Percentiles rank a stretch among this genome's conserved stretches.
Evolutionary conservation across 257 asterid genomes (phyloP).

Genomic region (Capsicum pubescens): DNA sequence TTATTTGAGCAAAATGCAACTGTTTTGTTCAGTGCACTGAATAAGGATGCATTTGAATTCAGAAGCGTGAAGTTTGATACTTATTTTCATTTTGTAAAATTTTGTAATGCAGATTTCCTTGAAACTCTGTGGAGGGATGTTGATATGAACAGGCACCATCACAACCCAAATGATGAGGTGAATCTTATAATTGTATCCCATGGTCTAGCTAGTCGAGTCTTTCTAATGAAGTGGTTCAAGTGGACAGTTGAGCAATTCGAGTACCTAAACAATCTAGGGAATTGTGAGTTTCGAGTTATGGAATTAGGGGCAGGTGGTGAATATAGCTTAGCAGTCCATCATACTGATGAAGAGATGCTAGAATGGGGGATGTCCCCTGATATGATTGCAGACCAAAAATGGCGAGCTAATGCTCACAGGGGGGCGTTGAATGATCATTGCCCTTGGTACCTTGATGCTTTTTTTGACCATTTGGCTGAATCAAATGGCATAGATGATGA

Average conservation of each 20-base stretch:
- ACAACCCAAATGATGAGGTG: conserved; percentile 33
- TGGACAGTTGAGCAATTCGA: conserved; percentile 56
- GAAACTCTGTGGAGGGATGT: conserved; percentile 57
- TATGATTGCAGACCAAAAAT: conserved; percentile 48
- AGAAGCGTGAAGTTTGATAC: neutral
- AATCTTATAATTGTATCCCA: conserved; percentile 52
- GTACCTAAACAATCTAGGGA: conserved; percentile 40
- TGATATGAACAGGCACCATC: conserved; percentile 53
- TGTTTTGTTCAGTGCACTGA: neutral
- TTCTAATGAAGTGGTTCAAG: conserved; percentile 59
- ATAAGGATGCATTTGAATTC: neutral
- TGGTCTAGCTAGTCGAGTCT: conserved; percentile 48
- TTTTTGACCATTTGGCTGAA: conserved; percentile 42
- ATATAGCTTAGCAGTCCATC: conserved; percentile 53
- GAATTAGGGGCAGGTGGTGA: conserved; percentile 52
- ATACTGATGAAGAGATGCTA: conserved; percentile 48
- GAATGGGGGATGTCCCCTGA: conserved; percentile 53
- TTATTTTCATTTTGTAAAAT: neutral
- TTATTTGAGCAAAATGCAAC: neutral
- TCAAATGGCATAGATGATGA: conserved; percentile 40
- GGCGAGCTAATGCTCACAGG: conserved; percentile 44
- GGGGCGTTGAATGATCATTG: conserved; percentile 47
- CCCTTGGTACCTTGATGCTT: conserved; percentile 44
- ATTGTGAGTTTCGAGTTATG: conserved; percentile 54
- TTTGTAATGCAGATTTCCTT: conserved; percentile 44